Percentiles rank a stretch among this genome's conserved stretches.
Conservation (phyloP, 805 yeast genomes). For the Spathaspora passalidarum region DNA sequence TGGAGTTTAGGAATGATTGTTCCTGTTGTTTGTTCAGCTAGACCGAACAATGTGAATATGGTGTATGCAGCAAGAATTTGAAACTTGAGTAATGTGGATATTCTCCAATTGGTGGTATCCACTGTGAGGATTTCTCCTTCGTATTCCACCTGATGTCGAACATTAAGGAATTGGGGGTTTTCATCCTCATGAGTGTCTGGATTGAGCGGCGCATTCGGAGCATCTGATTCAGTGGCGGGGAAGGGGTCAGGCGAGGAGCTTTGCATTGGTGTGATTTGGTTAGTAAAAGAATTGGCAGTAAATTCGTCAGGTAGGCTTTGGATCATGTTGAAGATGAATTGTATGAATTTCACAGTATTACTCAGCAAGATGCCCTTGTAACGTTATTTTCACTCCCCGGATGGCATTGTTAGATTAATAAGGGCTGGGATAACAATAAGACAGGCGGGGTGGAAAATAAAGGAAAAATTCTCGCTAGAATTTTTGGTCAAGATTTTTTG, state of each 20-base stretch:
- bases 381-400: neutral
- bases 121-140: constrained; percentile 26
- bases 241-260: neutral
- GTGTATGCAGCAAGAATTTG: constrained; percentile 42
- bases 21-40: constrained; percentile 61
- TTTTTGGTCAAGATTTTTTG: neutral
- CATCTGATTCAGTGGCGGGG: neutral
- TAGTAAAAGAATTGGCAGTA: neutral
- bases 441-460: neutral
- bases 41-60: constrained; percentile 48
- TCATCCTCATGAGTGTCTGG: neutral
- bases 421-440: neutral
- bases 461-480: neutral
- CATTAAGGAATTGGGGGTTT: neutral
- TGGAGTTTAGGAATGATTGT: constrained; percentile 54
- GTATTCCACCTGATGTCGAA: constrained; percentile 15
- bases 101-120: constrained; percentile 39
- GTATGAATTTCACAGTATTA: too few relatives aligned
- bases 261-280: neutral
- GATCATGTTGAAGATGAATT: too few relatives aligned
- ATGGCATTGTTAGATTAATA: neutral
- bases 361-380: too few relatives aligned
- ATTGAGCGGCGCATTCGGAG: too few relatives aligned
- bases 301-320: too few relatives aligned
- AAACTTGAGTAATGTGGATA: constrained; percentile 33